These are phyloP conservation scores for Biscogniauxia sp. DNA, from an alignment of 2,329 filamentous ascomycete species.

Conservation along the genomic window DNA sequence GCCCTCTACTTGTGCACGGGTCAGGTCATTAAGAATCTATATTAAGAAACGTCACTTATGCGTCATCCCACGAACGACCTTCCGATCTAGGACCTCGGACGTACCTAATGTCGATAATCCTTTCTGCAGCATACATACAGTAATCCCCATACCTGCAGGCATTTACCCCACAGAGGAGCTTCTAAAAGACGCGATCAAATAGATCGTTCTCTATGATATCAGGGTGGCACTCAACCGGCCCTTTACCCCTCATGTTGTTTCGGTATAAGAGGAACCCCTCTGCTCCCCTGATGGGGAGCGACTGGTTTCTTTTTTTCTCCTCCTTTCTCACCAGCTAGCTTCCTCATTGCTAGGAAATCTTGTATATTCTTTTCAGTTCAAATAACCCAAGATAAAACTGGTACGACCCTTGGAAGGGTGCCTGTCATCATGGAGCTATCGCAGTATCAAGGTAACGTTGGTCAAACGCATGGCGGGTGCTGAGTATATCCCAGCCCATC, in stretches of 20 bases:
- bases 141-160: not conserved
- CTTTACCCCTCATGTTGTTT: not conserved
- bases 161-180: not conserved
- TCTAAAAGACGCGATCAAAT: not conserved
- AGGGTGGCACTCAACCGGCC: not conserved
- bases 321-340: not conserved
- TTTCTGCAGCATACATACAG: too few relatives aligned
- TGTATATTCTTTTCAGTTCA: not conserved
- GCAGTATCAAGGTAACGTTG: slow-evolving; percentile 42
- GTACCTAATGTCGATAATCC: too few relatives aligned
- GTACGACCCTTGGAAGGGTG: slow-evolving; percentile 17
- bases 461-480: slow-evolving; percentile 37
- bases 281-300: not conserved
- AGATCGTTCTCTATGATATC: not conserved
- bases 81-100: too few relatives aligned
- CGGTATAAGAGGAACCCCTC: not conserved
- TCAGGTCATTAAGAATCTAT: too few relatives aligned
- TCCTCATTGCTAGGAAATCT: not conserved
- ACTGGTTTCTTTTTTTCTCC: not conserved
- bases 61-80: too few relatives aligned
- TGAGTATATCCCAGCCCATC: slow-evolving; percentile 34
- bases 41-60: too few relatives aligned
- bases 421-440: slow-evolving; percentile 33
- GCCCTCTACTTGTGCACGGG: too few relatives aligned
- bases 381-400: slow-evolving; percentile 2